Evolutionary conservation across 805 yeast genomes (phyloP).

Genomic region (Candida multigemmis): DNA sequence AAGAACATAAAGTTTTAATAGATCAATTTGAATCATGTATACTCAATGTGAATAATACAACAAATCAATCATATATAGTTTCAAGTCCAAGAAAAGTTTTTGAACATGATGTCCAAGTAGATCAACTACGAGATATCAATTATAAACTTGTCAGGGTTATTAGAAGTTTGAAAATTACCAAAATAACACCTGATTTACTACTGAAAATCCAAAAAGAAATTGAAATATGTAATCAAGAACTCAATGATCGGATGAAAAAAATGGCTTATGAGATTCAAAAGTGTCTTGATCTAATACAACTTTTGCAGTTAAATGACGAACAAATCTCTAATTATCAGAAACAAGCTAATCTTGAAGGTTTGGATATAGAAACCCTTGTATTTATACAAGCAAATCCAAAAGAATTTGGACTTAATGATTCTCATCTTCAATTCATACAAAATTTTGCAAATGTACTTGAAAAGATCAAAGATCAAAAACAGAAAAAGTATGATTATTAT

Average conservation of each 20-base stretch:
- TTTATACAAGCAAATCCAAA: constrained; percentile 26
- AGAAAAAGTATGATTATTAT: constrained; percentile 24
- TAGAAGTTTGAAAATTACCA: constrained; percentile 24
- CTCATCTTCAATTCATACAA: constrained; percentile 21
- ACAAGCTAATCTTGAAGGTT: constrained; percentile 17
- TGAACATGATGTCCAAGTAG: constrained; percentile 12
- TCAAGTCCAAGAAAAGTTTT: constrained; percentile 21
- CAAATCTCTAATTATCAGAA: constrained; percentile 25
- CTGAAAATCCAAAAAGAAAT: constrained; percentile 14
- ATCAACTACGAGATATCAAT: constrained; percentile 23
- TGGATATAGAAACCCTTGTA: constrained; percentile 28
- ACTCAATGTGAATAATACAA: constrained; percentile 3
- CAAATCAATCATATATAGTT: constrained; percentile 12
- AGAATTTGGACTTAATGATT: constrained; percentile 29
- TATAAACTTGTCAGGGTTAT: constrained; percentile 27
- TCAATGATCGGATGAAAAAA: constrained; percentile 11
- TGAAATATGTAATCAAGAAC: constrained; percentile 15
- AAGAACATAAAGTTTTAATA: constrained; percentile 17
- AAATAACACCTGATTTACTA: constrained; percentile 22
- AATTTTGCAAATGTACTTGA: constrained; percentile 21
- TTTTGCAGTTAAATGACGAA: constrained; percentile 21
- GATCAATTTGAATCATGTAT: constrained; percentile 18
- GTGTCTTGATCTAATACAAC: constrained; percentile 16
- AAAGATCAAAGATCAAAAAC: constrained; percentile 22
- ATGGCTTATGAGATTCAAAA: constrained; percentile 13